phyloP scores from a whole-genome alignment of 768 basidiomycete genomes.

The Sistotremastrum suecicum region DNA sequence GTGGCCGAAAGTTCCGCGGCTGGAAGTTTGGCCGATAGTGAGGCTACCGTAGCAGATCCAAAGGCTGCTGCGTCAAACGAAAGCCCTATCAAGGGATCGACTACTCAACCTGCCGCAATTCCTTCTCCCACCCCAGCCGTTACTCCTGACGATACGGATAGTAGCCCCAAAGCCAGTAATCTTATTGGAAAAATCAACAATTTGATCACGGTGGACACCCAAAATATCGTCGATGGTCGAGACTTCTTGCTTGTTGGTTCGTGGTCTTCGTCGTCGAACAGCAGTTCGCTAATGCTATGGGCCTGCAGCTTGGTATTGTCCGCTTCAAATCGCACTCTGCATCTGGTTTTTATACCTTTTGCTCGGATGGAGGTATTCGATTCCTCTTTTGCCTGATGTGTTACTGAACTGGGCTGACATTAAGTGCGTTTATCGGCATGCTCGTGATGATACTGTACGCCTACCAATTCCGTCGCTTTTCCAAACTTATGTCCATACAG shows the following conservation, averaged over 20 bases:
- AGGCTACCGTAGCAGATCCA: background rate
- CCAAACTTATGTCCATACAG: too few species aligned
- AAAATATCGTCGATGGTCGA: slow-evolving; percentile 23
- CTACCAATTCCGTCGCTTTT: too few species aligned
- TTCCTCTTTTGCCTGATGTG: slow-evolving; percentile 1
- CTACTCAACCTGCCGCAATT: background rate
- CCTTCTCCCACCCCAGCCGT: background rate
- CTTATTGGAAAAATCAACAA: slow-evolving; percentile 31
- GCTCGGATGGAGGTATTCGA: slow-evolving; percentile 33
- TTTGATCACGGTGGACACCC: slow-evolving; percentile 26
- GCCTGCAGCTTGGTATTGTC: slow-evolving; percentile 20
- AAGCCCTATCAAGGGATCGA: slow-evolving; percentile 1
- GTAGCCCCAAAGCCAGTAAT: slow-evolving; percentile 9
- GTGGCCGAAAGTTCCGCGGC: slow-evolving; percentile 4
- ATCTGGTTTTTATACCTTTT: slow-evolving; percentile 28
- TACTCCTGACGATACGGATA: background rate
- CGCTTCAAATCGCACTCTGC: slow-evolving; percentile 26
- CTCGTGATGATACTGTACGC: slow-evolving; percentile 19
- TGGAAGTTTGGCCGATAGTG: slow-evolving; percentile 8
- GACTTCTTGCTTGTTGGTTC: slow-evolving; percentile 19
- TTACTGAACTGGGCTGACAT: background rate
- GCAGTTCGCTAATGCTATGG: slow-evolving; percentile 5
- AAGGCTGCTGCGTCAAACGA: slow-evolving; percentile 3
- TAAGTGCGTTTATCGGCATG: slow-evolving; percentile 28
- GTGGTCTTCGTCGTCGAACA: slow-evolving; percentile 17